These are phyloP conservation scores for Pachyrhizus erosus DNA, from an alignment of 306 rosid species.

Conservation along the genomic window DNA sequence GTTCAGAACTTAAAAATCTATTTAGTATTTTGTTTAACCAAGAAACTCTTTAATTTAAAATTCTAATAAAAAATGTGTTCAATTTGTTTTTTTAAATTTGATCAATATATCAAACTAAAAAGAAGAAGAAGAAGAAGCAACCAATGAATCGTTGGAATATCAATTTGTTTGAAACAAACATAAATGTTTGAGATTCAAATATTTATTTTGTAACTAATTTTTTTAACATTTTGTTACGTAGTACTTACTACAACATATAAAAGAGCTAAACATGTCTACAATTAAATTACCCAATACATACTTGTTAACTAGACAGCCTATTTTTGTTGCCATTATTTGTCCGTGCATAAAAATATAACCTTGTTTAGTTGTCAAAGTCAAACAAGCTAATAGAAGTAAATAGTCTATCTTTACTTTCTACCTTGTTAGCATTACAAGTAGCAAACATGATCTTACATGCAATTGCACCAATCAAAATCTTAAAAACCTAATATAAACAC, in stretches of 20 bases:
- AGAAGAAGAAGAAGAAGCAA: too few species aligned
- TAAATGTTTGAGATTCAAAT: neutral
- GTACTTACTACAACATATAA: neutral
- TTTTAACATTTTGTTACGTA: too few species aligned
- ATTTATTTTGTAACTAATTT: neutral
- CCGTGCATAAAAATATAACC: neutral
- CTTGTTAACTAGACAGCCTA: neutral
- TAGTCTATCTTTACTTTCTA: neutral
- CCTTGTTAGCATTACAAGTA: neutral
- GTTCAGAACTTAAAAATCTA: neutral
- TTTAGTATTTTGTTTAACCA: neutral
- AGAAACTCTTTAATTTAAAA: neutral
- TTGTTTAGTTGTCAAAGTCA: neutral
- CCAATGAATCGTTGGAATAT: neutral
- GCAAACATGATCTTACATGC: conserved; percentile 10
- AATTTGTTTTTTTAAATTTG: neutral
- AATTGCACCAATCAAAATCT: conserved; percentile 2
- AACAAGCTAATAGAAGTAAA: neutral
- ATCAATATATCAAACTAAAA: neutral
- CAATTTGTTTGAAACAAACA: neutral
- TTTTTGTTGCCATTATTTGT: neutral
- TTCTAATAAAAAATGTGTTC: neutral
- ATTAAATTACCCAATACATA: neutral
- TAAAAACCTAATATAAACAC: conserved; percentile 32
- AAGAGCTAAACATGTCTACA: neutral